A percentile compares a stretch with the other conserved stretches of the same genome.
Evolutionary conservation across 2,329 filamentous ascomycete genomes (phyloP).

Genomic region (Colletotrichum incanum): DNA sequence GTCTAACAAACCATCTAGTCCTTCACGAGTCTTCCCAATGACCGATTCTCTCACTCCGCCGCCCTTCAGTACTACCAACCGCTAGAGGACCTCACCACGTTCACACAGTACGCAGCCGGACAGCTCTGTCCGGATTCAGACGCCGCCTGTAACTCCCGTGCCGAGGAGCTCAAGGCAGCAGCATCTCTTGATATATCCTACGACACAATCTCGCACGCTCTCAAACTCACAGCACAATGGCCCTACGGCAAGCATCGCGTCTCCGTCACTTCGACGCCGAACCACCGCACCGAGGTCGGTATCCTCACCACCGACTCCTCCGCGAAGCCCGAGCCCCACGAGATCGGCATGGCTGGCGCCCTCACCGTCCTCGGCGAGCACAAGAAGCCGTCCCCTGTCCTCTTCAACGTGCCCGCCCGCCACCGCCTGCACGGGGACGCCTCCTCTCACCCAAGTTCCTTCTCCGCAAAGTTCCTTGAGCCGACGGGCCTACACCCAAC

Average conservation of each 20-base stretch:
- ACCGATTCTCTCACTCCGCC: slow-evolving; percentile 56
- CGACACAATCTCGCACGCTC: slow-evolving; percentile 75
- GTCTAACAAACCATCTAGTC: slow-evolving; percentile 54
- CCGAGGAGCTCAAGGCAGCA: slow-evolving; percentile 64
- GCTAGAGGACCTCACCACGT: slow-evolving; percentile 69
- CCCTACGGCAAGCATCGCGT: slow-evolving; percentile 61
- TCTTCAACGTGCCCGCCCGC: slow-evolving; percentile 88
- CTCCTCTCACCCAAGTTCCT: slow-evolving; percentile 56
- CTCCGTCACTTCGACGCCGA: slow-evolving; percentile 56
- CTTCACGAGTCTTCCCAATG: slow-evolving; percentile 71
- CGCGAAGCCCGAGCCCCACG: slow-evolving; percentile 74
- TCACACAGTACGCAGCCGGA: slow-evolving; percentile 69
- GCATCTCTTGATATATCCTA: slow-evolving; percentile 84
- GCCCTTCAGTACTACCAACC: slow-evolving; percentile 80
- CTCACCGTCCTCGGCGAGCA: slow-evolving; percentile 85
- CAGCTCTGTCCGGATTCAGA: slow-evolving; percentile 66
- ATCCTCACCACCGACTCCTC: slow-evolving; percentile 78
- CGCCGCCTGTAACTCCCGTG: slow-evolving; percentile 64
- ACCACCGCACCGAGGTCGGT: slow-evolving; percentile 83
- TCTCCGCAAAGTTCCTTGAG: slow-evolving; percentile 74
- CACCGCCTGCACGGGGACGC: slow-evolving; percentile 71
- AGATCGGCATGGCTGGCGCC: slow-evolving; percentile 84
- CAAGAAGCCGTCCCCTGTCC: slow-evolving; percentile 78
- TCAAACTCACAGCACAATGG: slow-evolving; percentile 79
- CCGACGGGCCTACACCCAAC: slow-evolving; percentile 90